A percentile compares a stretch with the other conserved stretches of the same genome.
Evolutionary conservation across 345 rosid genomes (phyloP).

Genomic region (Melaleuca quinquenervia): DNA sequence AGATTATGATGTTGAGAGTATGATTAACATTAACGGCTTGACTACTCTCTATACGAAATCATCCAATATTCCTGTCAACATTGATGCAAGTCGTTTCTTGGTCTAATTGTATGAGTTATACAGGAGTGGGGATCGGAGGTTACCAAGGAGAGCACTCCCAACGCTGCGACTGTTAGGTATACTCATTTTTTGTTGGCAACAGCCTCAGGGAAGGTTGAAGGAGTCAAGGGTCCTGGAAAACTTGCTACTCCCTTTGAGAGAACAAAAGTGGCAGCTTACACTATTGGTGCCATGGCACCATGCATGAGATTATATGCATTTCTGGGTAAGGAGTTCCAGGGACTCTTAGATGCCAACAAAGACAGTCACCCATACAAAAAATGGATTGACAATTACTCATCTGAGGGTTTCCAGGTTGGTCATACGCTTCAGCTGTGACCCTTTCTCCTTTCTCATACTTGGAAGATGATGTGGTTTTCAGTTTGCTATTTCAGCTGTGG

Average conservation of each 20-base stretch:
- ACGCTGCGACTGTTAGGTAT: slow-evolving; percentile 62
- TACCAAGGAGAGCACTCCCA: slow-evolving; percentile 36
- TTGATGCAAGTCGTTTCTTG: not conserved
- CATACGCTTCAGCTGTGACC: not conserved
- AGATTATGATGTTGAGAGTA: not conserved
- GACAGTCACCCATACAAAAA: slow-evolving; percentile 64
- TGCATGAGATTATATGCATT: slow-evolving; percentile 91
- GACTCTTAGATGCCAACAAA: slow-evolving; percentile 33
- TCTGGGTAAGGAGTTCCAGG: slow-evolving; percentile 64
- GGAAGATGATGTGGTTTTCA: not conserved
- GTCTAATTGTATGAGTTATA: slow-evolving; percentile 17
- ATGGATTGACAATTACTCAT: slow-evolving; percentile 78
- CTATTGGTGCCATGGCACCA: slow-evolving; percentile 92
- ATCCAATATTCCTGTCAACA: not conserved
- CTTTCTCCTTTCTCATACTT: not conserved
- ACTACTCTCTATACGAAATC: not conserved
- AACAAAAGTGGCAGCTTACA: slow-evolving; percentile 96
- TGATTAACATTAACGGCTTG: not conserved
- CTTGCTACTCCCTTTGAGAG: slow-evolving; percentile 95
- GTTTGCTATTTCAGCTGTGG: slow-evolving; percentile 5
- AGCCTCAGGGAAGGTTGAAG: slow-evolving; percentile 93
- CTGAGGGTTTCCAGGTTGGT: slow-evolving; percentile 68
- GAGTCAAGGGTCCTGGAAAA: slow-evolving; percentile 80
- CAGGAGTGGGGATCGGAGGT: slow-evolving; percentile 84
- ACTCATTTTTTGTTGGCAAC: slow-evolving; percentile 90